Evolutionary conservation across 2,329 filamentous ascomycete genomes (phyloP).

Genomic region (Hymenoscyphus linearis): DNA sequence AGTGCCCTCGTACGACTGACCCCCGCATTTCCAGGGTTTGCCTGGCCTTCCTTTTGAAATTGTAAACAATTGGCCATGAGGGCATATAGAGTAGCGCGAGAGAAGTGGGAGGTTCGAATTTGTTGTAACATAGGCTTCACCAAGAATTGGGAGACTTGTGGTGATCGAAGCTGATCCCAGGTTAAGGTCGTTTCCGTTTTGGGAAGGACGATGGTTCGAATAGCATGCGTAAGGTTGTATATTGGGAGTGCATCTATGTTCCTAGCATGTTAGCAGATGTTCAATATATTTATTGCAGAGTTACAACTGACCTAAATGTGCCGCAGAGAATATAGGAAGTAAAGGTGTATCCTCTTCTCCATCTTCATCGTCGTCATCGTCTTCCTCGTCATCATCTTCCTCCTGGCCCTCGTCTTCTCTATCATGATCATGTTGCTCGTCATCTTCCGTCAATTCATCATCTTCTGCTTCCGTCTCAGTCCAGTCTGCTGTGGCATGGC

Average conservation of each 20-base stretch:
- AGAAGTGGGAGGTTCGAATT: slow-evolving; percentile 78
- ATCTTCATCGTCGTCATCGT: slow-evolving; percentile 36
- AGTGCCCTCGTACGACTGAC: slow-evolving; percentile 78
- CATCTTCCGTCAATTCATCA: slow-evolving; percentile 24
- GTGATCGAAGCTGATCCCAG: slow-evolving; percentile 94
- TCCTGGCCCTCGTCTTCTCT: slow-evolving; percentile 29
- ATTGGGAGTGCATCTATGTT: slow-evolving; percentile 72
- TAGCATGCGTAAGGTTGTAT: slow-evolving; percentile 85
- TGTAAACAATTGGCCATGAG: slow-evolving; percentile 91
- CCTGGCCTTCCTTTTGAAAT: slow-evolving; percentile 80
- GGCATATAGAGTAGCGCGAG: slow-evolving; percentile 79
- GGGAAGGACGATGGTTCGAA: slow-evolving; percentile 76
- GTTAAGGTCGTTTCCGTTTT: slow-evolving; percentile 87
- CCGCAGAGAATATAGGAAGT: slow-evolving; percentile 75
- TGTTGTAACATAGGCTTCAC: slow-evolving; percentile 93
- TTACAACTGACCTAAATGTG: slow-evolving; percentile 59
- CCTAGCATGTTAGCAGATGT: neutral
- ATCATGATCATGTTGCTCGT: slow-evolving; percentile 17
- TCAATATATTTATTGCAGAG: neutral
- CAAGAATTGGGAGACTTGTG: slow-evolving; percentile 91
- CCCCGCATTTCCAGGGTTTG: slow-evolving; percentile 78
- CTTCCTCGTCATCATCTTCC: slow-evolving; percentile 32
- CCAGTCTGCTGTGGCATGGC: slow-evolving; percentile 55
- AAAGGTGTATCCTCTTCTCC: slow-evolving; percentile 42
- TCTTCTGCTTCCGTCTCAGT: slow-evolving; percentile 55